These are phyloP conservation scores for Anisodus tanguticus DNA, from an alignment of 257 asterid genomes.

Conservation along the genomic window DNA sequence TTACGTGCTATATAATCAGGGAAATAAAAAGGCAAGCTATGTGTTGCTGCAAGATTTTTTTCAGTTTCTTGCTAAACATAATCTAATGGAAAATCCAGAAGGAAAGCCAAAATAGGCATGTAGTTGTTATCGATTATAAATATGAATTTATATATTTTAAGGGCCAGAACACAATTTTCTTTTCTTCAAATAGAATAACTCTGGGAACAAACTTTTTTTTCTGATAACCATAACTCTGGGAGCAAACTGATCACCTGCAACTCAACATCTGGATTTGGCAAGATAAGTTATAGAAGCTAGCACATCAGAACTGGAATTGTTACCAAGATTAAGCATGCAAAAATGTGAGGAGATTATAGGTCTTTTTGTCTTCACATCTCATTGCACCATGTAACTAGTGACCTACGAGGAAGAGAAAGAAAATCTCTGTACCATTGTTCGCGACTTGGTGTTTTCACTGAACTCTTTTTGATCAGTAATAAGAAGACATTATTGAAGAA, in stretches of 20 bases:
- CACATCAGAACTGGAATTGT: not conserved
- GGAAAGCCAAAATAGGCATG: not conserved
- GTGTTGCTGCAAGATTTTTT: not conserved
- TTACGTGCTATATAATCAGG: not conserved
- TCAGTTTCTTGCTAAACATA: not conserved
- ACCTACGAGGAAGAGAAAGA: not conserved
- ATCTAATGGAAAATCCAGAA: not conserved
- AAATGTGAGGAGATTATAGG: not conserved
- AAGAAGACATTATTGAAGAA: not conserved
- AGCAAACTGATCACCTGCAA: conserved; percentile 1
- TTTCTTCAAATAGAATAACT: not conserved
- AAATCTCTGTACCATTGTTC: not conserved
- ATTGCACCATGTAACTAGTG: conserved; percentile 6
- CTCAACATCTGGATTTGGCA: conserved; percentile 1
- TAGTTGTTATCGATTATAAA: not conserved
- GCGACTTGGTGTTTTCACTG: not conserved
- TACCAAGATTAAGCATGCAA: not conserved
- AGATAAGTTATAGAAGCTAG: conserved; percentile 14
- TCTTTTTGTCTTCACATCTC: not conserved
- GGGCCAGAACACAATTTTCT: not conserved
- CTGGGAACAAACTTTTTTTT: not conserved
- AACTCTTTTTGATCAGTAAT: not conserved
- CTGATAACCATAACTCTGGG: not conserved
- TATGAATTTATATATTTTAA: not conserved
- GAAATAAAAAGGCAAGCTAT: not conserved